These are phyloP conservation scores for Eucalyptus regnans DNA, from an alignment of 345 rosid genomes.

Conservation along the genomic window DNA sequence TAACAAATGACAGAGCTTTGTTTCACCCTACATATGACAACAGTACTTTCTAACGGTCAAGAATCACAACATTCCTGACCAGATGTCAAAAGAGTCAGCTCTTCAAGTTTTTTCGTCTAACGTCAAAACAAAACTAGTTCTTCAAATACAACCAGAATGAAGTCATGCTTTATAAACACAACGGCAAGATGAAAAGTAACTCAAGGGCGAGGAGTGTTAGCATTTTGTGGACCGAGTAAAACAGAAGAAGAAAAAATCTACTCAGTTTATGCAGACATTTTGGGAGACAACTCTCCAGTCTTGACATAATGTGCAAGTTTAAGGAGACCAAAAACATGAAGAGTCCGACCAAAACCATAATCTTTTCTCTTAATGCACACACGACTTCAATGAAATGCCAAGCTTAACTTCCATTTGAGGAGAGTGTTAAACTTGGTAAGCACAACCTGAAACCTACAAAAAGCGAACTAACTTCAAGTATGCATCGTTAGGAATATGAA, in stretches of 20 bases:
- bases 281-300: background rate
- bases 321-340: background rate
- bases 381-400: background rate
- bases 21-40: background rate
- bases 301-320: background rate
- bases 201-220: background rate
- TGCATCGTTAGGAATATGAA: background rate
- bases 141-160: background rate
- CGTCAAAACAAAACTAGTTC: background rate
- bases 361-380: background rate
- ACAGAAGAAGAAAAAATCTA: background rate
- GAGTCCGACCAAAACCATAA: background rate
- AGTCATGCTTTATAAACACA: background rate
- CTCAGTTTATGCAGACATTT: background rate
- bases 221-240: background rate
- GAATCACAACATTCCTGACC: background rate
- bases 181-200: background rate
- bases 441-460: background rate
- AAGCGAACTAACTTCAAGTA: background rate
- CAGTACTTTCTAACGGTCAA: background rate
- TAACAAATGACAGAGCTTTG: background rate
- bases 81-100: background rate
- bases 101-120: background rate
- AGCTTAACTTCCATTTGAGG: background rate
- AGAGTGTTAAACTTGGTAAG: background rate